Evolutionary conservation across 2,329 filamentous ascomycete genomes (phyloP), one percentile per base, ranked within the genome.

Genomic region (Clonostachys solani): DNA sequence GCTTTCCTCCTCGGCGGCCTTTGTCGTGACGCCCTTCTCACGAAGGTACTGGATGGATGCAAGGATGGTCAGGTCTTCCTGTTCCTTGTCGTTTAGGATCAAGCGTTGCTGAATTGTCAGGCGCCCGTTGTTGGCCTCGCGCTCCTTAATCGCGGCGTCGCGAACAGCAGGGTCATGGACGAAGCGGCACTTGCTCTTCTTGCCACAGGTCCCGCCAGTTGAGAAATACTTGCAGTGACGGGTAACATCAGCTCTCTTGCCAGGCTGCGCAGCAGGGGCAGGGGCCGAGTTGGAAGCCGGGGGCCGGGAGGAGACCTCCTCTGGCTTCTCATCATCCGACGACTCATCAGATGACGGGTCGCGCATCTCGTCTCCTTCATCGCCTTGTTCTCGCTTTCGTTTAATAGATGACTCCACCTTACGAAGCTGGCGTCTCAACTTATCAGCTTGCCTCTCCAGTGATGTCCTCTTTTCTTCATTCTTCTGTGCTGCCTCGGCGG

Each of bases 181-280:
- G 67, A 86, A 86, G 67, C 83, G 83, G 72, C 83, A 86, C 81
- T 86, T 86, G 80, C 81, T 80, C 77, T 84, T 84, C 75, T 86
- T 86, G 45, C 82, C 83, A 66, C 83, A 86, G 49, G 74, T 83
- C 50, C 83, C 83, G 54, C 83, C 83, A 45, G 82, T 86, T 37
- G 82, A 83, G 61, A 79, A 86, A 64, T 86, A 86, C 66, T 86
- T 86, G 78, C 83, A 86, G 58, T 85, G 82, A 53, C 78, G 81
- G 44, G 78, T 75, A 40, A 83, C 74, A 57, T 85, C 81, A 44
- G 81, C 81, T 60, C 77, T 74, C 47, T 46, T 46, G 17, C 18
- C 33, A 5, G 42, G 33, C 15, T 18, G 10, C 10, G 19, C 13
- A n/a, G 36, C 36, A 18, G 36, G 17, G 15, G 36, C 5, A 18